Conservation (phyloP, 495 filamentous ascomycete genomes). For the Podospora sp. region DNA sequence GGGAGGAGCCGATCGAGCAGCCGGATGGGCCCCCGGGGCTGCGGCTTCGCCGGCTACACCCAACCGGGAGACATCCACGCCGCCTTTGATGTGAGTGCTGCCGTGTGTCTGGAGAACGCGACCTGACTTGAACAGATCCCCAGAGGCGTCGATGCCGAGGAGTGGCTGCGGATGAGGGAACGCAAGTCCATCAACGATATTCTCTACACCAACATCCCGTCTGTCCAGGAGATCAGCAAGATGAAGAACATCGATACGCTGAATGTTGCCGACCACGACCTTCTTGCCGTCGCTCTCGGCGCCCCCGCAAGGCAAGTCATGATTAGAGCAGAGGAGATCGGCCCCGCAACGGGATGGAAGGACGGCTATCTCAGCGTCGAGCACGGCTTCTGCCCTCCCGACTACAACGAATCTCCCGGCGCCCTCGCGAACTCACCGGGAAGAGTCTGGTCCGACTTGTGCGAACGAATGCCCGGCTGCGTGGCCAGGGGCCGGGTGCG, state of each 20-base stretch:
- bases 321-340: slow-evolving; percentile 54
- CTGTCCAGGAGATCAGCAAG: slow-evolving; percentile 33
- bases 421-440: slow-evolving; percentile 52
- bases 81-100: slow-evolving; percentile 40
- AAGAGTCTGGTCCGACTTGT: slow-evolving; percentile 56
- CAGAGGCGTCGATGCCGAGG: slow-evolving; percentile 37
- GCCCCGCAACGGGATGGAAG: slow-evolving; percentile 53
- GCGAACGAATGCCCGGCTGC: slow-evolving; percentile 56
- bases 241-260: slow-evolving; percentile 48
- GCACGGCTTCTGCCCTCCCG: slow-evolving; percentile 54
- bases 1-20: slow-evolving; percentile 31
- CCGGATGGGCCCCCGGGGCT: slow-evolving; percentile 39
- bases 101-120: background rate
- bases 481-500: slow-evolving; percentile 52
- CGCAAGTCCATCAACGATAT: slow-evolving; percentile 45
- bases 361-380: slow-evolving; percentile 56
- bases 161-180: slow-evolving; percentile 42
- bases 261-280: slow-evolving; percentile 47
- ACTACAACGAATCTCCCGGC: slow-evolving; percentile 51
- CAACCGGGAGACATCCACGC: slow-evolving; percentile 42
- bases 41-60: slow-evolving; percentile 38
- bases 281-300: slow-evolving; percentile 54
- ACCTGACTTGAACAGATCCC: slow-evolving; percentile 36
- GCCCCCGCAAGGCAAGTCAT: slow-evolving; percentile 56
- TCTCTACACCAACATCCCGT: slow-evolving; percentile 39